Evolutionary conservation across 495 filamentous ascomycete species (phyloP), one percentile per base, ranked within the genome.

Genomic region (Cercophora newfieldiana): DNA sequence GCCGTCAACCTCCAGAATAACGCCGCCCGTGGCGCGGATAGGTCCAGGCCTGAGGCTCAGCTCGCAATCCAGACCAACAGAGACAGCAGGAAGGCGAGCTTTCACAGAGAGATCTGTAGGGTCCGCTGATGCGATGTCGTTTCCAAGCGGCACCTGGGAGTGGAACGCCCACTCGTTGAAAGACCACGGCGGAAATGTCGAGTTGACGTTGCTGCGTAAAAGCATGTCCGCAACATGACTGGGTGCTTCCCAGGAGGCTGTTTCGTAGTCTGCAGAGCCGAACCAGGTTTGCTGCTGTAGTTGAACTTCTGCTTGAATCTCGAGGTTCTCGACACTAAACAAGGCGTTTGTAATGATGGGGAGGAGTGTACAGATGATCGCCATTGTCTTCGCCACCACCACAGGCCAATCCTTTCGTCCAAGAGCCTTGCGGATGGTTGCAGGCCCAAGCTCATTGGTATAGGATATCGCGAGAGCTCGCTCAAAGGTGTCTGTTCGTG

Each of bases 131-230:
- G 12, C 31, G 22, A 48, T 31, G 26, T 24, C 31, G 47, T 61
- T 22, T 28, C 33, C 58, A 24, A 61, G 3, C 5, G 44, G 58
- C 7, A 10, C 22, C 30, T 61, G 58, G 29, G 26, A 8, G 31
- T 61, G 58, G 58, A 61, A 61, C 2, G 58, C 58, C 58, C 58
- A 61, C n/a, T 61, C 33, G 18, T 61, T 31, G 44, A 48, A 61
- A 6, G 58, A 61, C 58, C 58, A 61, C 22, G 33, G 58, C 12
- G 58, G 58, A 24, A 48, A 61, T 10, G 33, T 61, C n/a, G 58
- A 61, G 58, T 48, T 61, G 58, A 48, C 33, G 33, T 61, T 31
- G 33, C 22, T 22, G 7, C 58, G 30, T 31, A 61, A 26, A 1
- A 61, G 58, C 30, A 61, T 47, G 24, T 49, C 44, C 21, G 33